phyloP scores from a whole-genome alignment of 1,284 basidiomycete genomes.

The Leucoagaricus sp. region DNA sequence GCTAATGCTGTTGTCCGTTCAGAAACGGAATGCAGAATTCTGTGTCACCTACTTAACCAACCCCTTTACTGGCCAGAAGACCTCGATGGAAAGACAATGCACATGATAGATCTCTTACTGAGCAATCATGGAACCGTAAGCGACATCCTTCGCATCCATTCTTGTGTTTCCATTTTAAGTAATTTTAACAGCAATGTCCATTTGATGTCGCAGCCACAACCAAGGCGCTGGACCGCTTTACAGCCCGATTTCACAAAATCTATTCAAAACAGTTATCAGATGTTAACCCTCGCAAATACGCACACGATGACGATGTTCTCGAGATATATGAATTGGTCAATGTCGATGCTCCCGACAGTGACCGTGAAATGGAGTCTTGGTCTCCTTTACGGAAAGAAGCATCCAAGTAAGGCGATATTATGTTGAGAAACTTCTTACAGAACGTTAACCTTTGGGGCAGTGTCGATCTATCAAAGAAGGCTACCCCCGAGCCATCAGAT shows the following conservation, averaged over 20 bases:
- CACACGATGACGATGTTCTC: constrained; percentile 52
- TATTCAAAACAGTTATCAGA: constrained; percentile 59
- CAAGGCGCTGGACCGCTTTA: constrained; percentile 74
- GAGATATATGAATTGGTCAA: constrained; percentile 62
- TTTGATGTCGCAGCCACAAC: constrained; percentile 68
- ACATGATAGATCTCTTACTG: constrained; percentile 64
- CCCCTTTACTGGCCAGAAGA: constrained; percentile 69
- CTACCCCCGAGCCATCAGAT: background rate
- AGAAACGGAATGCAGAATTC: constrained; percentile 82
- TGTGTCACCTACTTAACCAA: constrained; percentile 81
- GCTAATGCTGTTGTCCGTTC: background rate
- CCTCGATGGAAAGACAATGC: constrained; percentile 61
- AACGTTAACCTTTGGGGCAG: background rate
- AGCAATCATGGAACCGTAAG: constrained; percentile 60
- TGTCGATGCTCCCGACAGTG: constrained; percentile 44
- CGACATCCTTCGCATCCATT: background rate
- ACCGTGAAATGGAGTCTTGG: constrained; percentile 12
- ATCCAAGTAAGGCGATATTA: constrained; percentile 4
- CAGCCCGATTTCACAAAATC: constrained; percentile 54
- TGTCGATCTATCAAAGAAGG: background rate
- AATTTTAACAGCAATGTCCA: constrained; percentile 61
- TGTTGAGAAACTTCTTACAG: background rate
- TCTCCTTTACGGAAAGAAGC: constrained; percentile 7
- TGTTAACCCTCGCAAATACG: constrained; percentile 56
- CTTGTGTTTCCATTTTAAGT: background rate